Conservation (phyloP, 257 asterid genomes). For the Echium plantagineum region DNA sequence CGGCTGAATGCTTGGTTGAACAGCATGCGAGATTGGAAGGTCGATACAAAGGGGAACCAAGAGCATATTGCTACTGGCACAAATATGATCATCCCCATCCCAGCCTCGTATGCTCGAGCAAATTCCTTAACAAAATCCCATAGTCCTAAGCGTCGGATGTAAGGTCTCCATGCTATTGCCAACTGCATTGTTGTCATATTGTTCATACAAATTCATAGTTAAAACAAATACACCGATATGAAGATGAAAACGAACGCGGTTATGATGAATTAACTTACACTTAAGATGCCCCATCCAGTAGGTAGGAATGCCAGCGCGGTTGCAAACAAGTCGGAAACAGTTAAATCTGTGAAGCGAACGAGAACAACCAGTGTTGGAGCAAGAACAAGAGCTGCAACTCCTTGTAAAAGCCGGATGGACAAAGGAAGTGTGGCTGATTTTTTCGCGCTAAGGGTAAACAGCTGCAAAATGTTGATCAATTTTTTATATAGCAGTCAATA, state of each 20-base stretch:
- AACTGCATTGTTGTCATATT: conserved; percentile 27
- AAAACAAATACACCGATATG: neutral
- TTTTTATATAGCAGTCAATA: conserved; percentile 3
- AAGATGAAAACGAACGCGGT: neutral
- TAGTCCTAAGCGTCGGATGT: conserved; percentile 67
- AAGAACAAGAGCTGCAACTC: conserved; percentile 70
- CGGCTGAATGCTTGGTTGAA: conserved; percentile 99
- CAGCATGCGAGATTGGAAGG: conserved; percentile 95
- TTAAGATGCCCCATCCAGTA: conserved; percentile 88
- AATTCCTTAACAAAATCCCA: conserved; percentile 97
- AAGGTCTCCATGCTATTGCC: conserved; percentile 74
- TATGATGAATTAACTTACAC: conserved; percentile 43
- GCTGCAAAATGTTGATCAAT: conserved; percentile 25
- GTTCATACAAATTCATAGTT: neutral
- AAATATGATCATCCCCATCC: conserved; percentile 85
- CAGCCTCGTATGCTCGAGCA: conserved; percentile 94
- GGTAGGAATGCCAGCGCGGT: conserved; percentile 91
- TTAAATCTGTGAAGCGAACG: conserved; percentile 47
- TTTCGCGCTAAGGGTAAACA: conserved; percentile 72
- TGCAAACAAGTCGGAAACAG: conserved; percentile 75
- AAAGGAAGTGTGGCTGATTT: conserved; percentile 79
- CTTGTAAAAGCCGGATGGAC: conserved; percentile 86
- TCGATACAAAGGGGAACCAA: conserved; percentile 94
- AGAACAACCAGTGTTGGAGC: conserved; percentile 62
- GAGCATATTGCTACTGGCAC: conserved; percentile 82